Evolutionary conservation across 2,329 filamentous ascomycete genomes (phyloP).

Genomic region (Zasmidium citrigriseum): DNA sequence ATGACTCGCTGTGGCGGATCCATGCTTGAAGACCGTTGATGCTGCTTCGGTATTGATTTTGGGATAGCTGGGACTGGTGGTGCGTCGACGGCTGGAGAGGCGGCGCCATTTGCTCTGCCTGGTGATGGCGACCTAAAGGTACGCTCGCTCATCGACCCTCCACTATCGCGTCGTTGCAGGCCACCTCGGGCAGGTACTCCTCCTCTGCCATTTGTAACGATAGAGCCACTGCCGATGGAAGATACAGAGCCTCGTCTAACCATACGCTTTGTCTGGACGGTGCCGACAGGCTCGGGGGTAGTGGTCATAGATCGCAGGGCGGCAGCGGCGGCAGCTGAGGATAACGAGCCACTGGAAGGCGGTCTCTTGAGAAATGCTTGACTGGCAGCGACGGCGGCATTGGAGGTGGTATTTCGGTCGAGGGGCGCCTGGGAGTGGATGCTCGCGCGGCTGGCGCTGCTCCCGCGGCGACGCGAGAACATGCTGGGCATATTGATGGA

Average conservation of each 20-base stretch:
- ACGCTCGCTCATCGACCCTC: conserved; percentile 82
- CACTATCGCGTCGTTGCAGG: conserved; percentile 68
- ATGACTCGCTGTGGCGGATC: conserved; percentile 51
- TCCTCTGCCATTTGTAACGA: conserved; percentile 25
- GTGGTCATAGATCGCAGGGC: conserved; percentile 77
- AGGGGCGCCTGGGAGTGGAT: conserved; percentile 16
- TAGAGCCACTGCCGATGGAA: conserved; percentile 58
- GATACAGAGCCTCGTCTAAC: conserved; percentile 71
- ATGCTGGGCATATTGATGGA: conserved; percentile 1
- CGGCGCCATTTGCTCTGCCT: conserved; percentile 43
- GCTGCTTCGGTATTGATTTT: conserved; percentile 27
- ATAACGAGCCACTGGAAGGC: conserved; percentile 66
- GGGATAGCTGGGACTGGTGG: conserved; percentile 77
- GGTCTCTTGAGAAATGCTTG: conserved; percentile 75
- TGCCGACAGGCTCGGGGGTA: conserved; percentile 75
- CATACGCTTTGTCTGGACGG: conserved; percentile 86
- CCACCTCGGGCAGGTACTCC: conserved; percentile 36
- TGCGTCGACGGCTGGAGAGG: conserved; percentile 38
- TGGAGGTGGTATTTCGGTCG: conserved; percentile 70
- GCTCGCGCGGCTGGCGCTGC: conserved; percentile 18
- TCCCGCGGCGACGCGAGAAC: conserved; percentile 20
- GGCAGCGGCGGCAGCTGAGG: conserved; percentile 81
- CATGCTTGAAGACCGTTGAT: conserved; percentile 52
- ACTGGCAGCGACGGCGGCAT: conserved; percentile 71
- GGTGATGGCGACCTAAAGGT: conserved; percentile 80